Base-by-base conservation (phyloP, 768 basidiomycete genomes). In the Hericium alpestre region DNA sequence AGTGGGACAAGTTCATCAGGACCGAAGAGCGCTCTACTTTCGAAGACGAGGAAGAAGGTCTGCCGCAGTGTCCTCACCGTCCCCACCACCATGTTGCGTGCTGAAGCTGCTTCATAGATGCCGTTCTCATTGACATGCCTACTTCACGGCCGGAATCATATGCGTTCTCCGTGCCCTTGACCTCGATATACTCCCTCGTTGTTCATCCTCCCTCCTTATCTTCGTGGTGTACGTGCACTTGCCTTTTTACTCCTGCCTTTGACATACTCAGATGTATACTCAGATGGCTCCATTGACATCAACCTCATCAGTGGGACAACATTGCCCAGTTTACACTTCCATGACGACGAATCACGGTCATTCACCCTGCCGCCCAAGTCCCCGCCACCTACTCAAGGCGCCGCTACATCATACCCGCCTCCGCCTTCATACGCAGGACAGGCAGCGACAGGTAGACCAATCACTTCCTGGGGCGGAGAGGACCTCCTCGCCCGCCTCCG, bases 331-430 rank as follows among this genome's bases (percentile, higher is more conserved):
- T 79, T 99, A 2, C 83, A 93, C 70, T 98, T 98, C 70, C 96
- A 98, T 69, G 96, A 98, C 66, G 94, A 98, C 64, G 94, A 97
- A 69, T 94, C 93, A 0, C 81, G 81, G 37, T 93, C 93, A 4
- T 82, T 84, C 67, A 80, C 80, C 2, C 69, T 81, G 54, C 65
- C 69, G 11, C 66, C 66, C 40, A 73, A 80, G 66, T 61, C 82
- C 57, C 64, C 77, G 65, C 65, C 74, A 32, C 60, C 69, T 63
- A 61, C 64, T 62, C 54, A 61, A 59, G 58, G 61, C 55, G 58
- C 69, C 61, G 72, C 72, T 53, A 79, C 74, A 18, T 73, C 82
- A 12, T 90, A 88, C 63, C 86, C 78, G 13, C 77, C 87, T 53
- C 80, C 85, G 1, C 77, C 79, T 15, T 77, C 84, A 27, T 71